Evolutionary conservation across 805 yeast species (phyloP).

Genomic region (Yarrowia porcina): DNA sequence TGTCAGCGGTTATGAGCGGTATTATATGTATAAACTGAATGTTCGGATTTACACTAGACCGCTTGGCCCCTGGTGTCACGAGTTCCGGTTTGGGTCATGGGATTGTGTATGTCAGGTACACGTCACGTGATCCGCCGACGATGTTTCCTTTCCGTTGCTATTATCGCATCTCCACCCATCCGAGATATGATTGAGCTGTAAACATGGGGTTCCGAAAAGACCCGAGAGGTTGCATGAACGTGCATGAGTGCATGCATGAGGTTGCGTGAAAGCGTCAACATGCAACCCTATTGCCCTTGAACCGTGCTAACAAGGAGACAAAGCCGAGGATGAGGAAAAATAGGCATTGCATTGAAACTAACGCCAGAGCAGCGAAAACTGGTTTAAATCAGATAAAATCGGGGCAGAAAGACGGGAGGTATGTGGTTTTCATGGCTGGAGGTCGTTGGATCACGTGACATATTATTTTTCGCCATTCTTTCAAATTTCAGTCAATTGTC

Average conservation of each 20-base stretch:
- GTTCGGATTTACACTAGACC: not conserved
- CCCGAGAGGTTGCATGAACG: slow-evolving; percentile 13
- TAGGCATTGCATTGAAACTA: not conserved
- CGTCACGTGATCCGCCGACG: no score
- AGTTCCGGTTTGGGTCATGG: no score
- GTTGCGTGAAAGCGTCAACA: slow-evolving; percentile 22
- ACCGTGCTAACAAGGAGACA: slow-evolving; percentile 17
- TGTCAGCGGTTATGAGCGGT: slow-evolving; percentile 20
- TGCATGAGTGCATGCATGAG: slow-evolving; percentile 8
- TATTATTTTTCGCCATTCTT: not conserved
- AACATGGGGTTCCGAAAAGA: slow-evolving; percentile 23
- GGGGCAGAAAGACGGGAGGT: no score
- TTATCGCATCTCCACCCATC: not conserved
- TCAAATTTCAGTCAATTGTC: not conserved
- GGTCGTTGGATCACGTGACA: no score
- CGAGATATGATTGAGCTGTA: not conserved
- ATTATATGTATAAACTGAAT: not conserved
- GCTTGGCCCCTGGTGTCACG: no score
- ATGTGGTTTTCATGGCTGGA: no score
- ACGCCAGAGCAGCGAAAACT: not conserved
- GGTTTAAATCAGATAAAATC: not conserved
- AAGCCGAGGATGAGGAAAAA: slow-evolving; percentile 19
- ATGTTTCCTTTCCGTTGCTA: no score
- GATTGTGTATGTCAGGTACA: no score
- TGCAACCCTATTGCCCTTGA: slow-evolving; percentile 24